A percentile compares a stretch with the other conserved stretches of the same genome.
phyloP scores from a whole-genome alignment of 2,329 filamentous ascomycete genomes.

The Colletotrichum melonis region DNA sequence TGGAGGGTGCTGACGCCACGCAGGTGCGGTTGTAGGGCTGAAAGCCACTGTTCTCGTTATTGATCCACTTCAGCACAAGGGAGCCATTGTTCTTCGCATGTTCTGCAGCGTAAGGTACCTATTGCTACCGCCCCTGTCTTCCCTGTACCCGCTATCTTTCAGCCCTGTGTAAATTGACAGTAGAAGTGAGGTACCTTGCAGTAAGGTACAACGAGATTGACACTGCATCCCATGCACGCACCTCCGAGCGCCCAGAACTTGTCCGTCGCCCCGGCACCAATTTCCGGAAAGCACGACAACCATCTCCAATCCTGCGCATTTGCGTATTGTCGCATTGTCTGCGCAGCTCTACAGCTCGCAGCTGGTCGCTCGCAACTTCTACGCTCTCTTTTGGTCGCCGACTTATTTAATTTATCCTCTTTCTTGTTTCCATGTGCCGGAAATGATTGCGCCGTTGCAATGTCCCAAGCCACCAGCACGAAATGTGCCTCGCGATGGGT shows the following conservation, averaged over 20 bases:
- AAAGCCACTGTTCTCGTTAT: not conserved
- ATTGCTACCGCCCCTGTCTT: not conserved
- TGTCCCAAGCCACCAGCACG: slow-evolving; percentile 43
- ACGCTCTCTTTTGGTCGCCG: not conserved
- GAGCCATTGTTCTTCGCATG: not conserved
- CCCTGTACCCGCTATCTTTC: not conserved
- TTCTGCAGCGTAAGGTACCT: not conserved
- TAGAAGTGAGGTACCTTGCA: not conserved
- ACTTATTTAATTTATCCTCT: not conserved
- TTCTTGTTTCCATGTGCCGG: not conserved
- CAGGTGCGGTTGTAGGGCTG: slow-evolving; percentile 1
- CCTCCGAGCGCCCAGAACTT: not conserved
- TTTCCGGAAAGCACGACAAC: not conserved
- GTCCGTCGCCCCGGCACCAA: not conserved
- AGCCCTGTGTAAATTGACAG: slow-evolving; percentile 1
- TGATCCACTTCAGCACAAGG: not conserved
- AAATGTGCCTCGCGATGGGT: slow-evolving; percentile 65
- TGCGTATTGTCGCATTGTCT: slow-evolving; percentile 6
- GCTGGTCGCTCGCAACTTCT: slow-evolving; percentile 1
- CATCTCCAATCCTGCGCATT: slow-evolving; percentile 3
- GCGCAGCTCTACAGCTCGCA: slow-evolving; percentile 3
- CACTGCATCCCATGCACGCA: not conserved
- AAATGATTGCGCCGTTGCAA: slow-evolving; percentile 22
- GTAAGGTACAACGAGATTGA: not conserved
- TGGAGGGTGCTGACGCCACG: not conserved